A percentile compares a stretch with the other conserved stretches of the same genome.
These are phyloP conservation scores for Entamoeba dispar DNA, from an alignment of 208 protist genomes.

Conservation along the genomic window DNA sequence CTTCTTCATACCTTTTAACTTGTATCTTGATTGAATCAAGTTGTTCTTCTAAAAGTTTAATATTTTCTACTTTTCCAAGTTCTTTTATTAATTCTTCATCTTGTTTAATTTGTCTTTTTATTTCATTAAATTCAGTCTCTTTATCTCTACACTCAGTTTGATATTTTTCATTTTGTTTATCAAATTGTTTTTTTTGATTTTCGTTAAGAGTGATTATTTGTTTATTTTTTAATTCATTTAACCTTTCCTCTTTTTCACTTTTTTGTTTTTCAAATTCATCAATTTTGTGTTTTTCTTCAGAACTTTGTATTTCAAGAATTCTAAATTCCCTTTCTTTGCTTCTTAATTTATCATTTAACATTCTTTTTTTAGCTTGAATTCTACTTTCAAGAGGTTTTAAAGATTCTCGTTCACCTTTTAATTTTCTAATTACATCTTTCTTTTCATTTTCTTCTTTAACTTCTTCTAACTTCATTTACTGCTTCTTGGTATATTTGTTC, in stretches of 20 bases:
- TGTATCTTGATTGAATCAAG: neutral
- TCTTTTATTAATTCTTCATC: neutral
- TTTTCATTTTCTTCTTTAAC: neutral
- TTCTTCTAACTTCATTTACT: neutral
- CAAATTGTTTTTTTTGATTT: neutral
- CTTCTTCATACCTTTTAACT: neutral
- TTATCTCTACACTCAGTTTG: neutral
- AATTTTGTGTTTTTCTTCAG: neutral
- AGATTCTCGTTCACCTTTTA: neutral
- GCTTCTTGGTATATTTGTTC: neutral
- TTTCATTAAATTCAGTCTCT: neutral
- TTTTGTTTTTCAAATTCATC: neutral
- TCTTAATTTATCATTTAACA: neutral
- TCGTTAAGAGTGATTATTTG: neutral
- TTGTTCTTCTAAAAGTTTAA: neutral
- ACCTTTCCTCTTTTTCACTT: neutral
- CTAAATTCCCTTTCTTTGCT: neutral
- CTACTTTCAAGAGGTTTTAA: neutral
- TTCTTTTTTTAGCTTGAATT: neutral
- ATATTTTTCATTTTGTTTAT: neutral
- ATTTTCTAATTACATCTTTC: neutral
- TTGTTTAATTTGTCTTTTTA: neutral
- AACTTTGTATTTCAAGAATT: neutral
- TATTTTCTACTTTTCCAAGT: neutral
- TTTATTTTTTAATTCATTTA: neutral